These are phyloP conservation scores for Pseudocercospora musae DNA, from an alignment of 2,329 filamentous ascomycete genomes.

Conservation along the genomic window DNA sequence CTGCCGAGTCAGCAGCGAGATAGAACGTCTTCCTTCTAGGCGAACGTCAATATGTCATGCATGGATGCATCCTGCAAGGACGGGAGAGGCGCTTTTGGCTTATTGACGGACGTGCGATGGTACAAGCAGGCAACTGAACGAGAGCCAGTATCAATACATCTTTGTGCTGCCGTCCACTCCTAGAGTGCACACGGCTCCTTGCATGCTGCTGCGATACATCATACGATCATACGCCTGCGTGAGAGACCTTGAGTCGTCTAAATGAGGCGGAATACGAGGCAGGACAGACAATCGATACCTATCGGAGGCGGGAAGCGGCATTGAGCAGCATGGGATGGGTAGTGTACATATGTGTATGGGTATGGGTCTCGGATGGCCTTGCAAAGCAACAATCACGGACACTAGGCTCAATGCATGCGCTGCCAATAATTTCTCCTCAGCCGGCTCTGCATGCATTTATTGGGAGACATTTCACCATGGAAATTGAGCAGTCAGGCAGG, in stretches of 20 bases:
- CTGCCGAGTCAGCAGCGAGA: neutral
- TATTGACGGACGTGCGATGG: neutral
- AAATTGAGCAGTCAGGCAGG: neutral
- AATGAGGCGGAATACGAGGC: neutral
- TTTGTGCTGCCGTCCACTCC: neutral
- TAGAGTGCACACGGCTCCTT: neutral
- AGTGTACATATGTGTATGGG: too few relatives aligned
- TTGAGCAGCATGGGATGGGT: neutral
- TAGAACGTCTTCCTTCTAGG: neutral
- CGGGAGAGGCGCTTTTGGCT: neutral
- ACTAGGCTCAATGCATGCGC: neutral
- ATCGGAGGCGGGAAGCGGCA: neutral
- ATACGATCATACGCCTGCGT: too few relatives aligned
- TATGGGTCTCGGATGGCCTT: neutral
- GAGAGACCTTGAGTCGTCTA: too few relatives aligned
- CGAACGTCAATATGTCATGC: neutral
- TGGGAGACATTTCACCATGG: neutral
- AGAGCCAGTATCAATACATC: neutral
- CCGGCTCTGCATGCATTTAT: too few relatives aligned
- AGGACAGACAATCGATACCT: too few relatives aligned
- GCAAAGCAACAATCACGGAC: neutral
- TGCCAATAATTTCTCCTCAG: neutral
- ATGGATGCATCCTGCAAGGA: neutral
- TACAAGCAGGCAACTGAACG: neutral
- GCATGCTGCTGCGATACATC: neutral